Evolutionary conservation across 1,284 basidiomycete genomes (phyloP).

Genomic region (Chalciporus sp.): DNA sequence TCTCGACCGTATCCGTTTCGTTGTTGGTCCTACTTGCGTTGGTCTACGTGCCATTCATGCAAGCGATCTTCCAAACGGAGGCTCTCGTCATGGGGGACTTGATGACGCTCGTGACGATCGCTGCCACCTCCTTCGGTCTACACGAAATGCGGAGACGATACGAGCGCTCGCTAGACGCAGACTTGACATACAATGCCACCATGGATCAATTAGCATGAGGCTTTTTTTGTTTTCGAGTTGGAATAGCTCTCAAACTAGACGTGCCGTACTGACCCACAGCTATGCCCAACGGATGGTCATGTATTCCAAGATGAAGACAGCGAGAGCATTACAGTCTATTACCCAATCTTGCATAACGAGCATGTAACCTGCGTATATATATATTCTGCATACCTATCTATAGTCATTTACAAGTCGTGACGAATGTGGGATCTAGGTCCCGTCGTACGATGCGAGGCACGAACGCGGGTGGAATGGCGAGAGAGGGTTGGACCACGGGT

Average conservation of each 20-base stretch:
- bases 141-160: conserved; percentile 84
- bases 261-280: background rate
- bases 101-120: conserved; percentile 71
- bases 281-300: conserved; percentile 2
- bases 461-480: conserved; percentile 35
- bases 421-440: background rate
- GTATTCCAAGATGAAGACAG: conserved; percentile 3
- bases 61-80: conserved; percentile 92
- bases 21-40: conserved; percentile 83
- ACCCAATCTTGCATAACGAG: conserved; percentile 3
- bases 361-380: background rate
- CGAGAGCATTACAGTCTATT: conserved; percentile 8
- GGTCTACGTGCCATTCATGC: conserved; percentile 90
- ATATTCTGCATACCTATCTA: background rate
- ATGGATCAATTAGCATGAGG: conserved; percentile 48
- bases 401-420: background rate
- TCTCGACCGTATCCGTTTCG: conserved; percentile 84
- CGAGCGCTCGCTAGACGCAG: conserved; percentile 58
- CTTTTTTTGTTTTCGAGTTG: background rate
- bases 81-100: conserved; percentile 74
- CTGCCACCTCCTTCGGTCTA: conserved; percentile 64
- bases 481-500: conserved; percentile 15
- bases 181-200: conserved; percentile 36
- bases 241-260: too few relatives aligned
- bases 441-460: conserved; percentile 16